A percentile compares a stretch with the other conserved stretches of the same genome.
Evolutionary conservation across 2,329 filamentous ascomycete genomes (phyloP).

Genomic region (Aspergillus terreus): DNA sequence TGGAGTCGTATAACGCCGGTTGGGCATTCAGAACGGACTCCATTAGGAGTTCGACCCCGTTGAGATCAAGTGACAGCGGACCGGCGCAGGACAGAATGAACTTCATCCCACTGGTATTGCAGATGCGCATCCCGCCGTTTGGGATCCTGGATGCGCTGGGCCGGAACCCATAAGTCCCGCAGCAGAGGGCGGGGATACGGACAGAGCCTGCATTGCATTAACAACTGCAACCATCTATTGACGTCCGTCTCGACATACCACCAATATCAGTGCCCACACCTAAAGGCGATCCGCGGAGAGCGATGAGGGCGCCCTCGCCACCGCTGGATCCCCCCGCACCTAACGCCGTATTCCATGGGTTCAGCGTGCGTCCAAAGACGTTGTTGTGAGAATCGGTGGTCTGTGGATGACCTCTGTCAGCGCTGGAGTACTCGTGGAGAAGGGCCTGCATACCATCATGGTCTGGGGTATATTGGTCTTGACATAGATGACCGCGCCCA

Average conservation of each 20-base stretch:
- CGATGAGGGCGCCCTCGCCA: conserved; percentile 59
- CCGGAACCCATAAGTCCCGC: conserved; percentile 30
- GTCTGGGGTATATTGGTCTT: conserved; percentile 56
- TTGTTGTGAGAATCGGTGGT: conserved; percentile 40
- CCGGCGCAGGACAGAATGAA: conserved; percentile 20
- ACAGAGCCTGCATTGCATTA: conserved; percentile 23
- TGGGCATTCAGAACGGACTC: conserved; percentile 8
- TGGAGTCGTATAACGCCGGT: conserved; percentile 18
- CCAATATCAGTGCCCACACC: conserved; percentile 64
- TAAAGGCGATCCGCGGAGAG: conserved; percentile 56
- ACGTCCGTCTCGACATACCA: conserved; percentile 11
- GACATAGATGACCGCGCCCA: conserved; percentile 39
- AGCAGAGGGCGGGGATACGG: conserved; percentile 28
- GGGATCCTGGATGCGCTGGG: conserved; percentile 26
- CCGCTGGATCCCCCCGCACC: conserved; percentile 36
- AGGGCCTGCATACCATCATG: conserved; percentile 47
- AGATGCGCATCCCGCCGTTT: conserved; percentile 15
- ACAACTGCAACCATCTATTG: not conserved
- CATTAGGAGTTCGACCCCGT: conserved; percentile 17
- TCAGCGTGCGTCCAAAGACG: conserved; percentile 40
- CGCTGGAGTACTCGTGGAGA: too few relatives aligned
- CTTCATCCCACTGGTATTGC: conserved; percentile 17
- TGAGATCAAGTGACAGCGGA: conserved; percentile 15
- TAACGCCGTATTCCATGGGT: conserved; percentile 34
- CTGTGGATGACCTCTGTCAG: conserved; percentile 1